A percentile compares a stretch with the other conserved stretches of the same genome.
phyloP scores from a whole-genome alignment of 2,329 filamentous ascomycete genomes.

The Ascochyta clinopodiicola region DNA sequence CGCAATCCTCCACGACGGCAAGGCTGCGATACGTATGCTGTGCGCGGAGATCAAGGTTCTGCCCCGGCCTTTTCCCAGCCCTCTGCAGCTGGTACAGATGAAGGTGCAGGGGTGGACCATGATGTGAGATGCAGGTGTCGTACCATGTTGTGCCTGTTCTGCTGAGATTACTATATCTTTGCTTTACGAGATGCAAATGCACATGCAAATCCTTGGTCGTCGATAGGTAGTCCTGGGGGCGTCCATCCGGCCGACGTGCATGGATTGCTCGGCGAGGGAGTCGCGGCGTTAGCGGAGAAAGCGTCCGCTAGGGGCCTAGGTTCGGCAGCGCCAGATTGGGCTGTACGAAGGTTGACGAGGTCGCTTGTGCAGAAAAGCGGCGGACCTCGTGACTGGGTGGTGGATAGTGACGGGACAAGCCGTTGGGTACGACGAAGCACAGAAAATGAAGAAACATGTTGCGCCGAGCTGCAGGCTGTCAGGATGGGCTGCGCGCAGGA shows the following conservation, averaged over 20 bases:
- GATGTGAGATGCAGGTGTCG: slow-evolving; percentile 4
- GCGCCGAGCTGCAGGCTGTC: neutral
- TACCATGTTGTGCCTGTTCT: neutral
- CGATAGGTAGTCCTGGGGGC: neutral
- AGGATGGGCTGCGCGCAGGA: neutral
- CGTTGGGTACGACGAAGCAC: neutral
- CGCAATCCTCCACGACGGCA: neutral
- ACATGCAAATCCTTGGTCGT: neutral
- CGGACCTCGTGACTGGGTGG: neutral
- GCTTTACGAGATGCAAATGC: neutral
- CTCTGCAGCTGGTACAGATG: neutral
- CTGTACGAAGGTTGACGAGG: neutral
- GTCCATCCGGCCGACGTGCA: neutral
- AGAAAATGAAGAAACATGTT: neutral
- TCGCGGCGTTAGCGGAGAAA: neutral
- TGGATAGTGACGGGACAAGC: neutral
- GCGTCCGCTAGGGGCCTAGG: neutral
- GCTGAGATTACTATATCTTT: neutral
- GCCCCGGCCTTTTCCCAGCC: slow-evolving; percentile 16
- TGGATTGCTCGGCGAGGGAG: neutral
- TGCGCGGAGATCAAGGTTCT: slow-evolving; percentile 12
- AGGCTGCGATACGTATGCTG: slow-evolving; percentile 1
- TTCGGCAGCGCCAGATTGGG: neutral
- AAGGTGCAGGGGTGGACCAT: slow-evolving; percentile 2
- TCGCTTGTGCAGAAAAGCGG: neutral